Evolutionary conservation across 2,329 filamentous ascomycete species (phyloP), one percentile per base, ranked within the genome.

Genomic region (Penicillium brevicompactum): DNA sequence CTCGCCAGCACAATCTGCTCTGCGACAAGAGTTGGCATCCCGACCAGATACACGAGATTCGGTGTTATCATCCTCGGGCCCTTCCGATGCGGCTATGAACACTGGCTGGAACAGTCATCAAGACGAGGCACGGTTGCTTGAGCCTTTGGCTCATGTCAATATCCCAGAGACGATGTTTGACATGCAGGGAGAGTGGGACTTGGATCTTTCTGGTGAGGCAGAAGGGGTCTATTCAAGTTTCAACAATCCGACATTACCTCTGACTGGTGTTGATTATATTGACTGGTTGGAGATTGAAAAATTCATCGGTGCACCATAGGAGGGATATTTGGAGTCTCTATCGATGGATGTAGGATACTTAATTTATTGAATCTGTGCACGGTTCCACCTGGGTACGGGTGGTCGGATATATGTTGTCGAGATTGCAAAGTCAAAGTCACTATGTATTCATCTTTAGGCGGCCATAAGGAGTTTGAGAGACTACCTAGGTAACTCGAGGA

Each of bases 271-370:
- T 9, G 61, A 64, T 47, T 55, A 65, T 32, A 54, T 53, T 34
- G 62, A 65, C 40, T 65, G 62, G 62, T 40, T 59, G n/a, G 62
- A 64, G 48, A 63, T 64, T 44, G 62, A 65, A 21, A 65, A 65
- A 32, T 34, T 65, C 5, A 59, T 64, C 6, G 53, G 55, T 21
- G 53, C 46, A 41, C 48, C 57, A 50, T 58, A 42, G n/a, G 38
- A 16, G 18, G 9, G 18, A 24, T 22, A 22, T 27, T 42, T 27
- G 5, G 24, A 8, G 8, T 27, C 8, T 5, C 24, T 8, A 5
- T 5, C 1, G 24, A 8, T 27, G 5, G 5, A 27, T 27, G 24
- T 27, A 27, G 5, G 24, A 27, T 27, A 27, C 24, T 8, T 27
- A 27, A 27, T 27, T 5, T 27, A 27, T 27, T 6, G 24, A 27